Conservation (phyloP, 2,329 filamentous ascomycete species). For the Pseudogymnoascus sp. region DNA sequence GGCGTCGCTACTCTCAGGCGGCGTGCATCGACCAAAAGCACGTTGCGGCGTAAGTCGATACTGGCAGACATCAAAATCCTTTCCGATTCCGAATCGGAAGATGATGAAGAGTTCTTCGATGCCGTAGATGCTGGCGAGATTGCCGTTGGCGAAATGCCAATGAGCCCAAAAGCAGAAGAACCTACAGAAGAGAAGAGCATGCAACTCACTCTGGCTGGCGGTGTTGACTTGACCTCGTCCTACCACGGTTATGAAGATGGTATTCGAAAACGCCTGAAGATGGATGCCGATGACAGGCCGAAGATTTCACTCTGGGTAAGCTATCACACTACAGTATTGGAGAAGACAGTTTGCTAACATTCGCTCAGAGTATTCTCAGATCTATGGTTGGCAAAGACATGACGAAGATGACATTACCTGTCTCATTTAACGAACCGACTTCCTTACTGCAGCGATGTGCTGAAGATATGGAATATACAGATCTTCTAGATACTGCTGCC, state of each 20-base stretch:
- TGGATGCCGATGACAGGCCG: conserved; percentile 86
- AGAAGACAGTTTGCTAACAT: conserved; percentile 16
- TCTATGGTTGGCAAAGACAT: conserved; percentile 99
- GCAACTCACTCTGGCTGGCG: conserved; percentile 36
- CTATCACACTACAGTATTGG: conserved; percentile 14
- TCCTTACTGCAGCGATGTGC: conserved; percentile 89
- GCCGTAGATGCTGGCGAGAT: conserved; percentile 90
- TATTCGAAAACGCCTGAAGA: conserved; percentile 66
- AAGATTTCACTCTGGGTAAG: conserved; percentile 94
- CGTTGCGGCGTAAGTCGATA: conserved; percentile 51
- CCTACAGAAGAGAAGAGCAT: conserved; percentile 30
- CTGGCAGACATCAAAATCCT: conserved; percentile 64
- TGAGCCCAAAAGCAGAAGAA: conserved; percentile 26
- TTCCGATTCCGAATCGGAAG: conserved; percentile 67
- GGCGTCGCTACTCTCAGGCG: conserved; percentile 30
- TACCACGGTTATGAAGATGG: conserved; percentile 91
- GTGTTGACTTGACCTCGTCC: conserved; percentile 60
- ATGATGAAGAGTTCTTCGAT: conserved; percentile 93
- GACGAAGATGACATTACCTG: conserved; percentile 98
- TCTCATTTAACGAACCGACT: conserved; percentile 97
- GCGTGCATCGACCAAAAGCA: conserved; percentile 34
- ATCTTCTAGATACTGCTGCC: conserved; percentile 81
- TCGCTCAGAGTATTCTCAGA: conserved; percentile 77
- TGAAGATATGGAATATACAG: conserved; percentile 96
- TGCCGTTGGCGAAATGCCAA: conserved; percentile 60